Evolutionary conservation across 352 stramenopile species (phyloP).

Genomic region (Globisporangium orthogonon): DNA sequence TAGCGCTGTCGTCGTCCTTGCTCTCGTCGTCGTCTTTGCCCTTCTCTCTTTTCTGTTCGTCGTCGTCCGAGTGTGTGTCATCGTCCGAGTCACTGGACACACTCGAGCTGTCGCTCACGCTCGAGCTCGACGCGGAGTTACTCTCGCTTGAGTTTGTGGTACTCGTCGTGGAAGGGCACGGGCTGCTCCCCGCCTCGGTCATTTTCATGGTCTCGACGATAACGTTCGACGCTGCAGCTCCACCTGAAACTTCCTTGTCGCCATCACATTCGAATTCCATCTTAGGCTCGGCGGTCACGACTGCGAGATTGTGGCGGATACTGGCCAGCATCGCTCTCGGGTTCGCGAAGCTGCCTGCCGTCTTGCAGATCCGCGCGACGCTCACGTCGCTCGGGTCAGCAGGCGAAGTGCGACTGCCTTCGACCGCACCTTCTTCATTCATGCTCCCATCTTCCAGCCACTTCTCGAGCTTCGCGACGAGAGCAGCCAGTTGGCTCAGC

Average conservation of each 20-base stretch:
- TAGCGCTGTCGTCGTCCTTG: slow-evolving; percentile 15
- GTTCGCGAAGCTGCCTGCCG: slow-evolving; percentile 1
- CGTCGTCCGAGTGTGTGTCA: slow-evolving; percentile 1
- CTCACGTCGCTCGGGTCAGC: slow-evolving; percentile 13
- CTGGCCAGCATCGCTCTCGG: slow-evolving; percentile 10
- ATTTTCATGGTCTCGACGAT: slow-evolving; percentile 3
- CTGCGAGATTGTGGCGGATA: not conserved
- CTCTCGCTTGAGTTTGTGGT: slow-evolving; percentile 25
- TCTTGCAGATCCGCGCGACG: slow-evolving; percentile 14
- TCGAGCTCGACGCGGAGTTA: slow-evolving; percentile 17
- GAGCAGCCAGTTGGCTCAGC: slow-evolving; percentile 9
- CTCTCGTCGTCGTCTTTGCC: slow-evolving; percentile 8
- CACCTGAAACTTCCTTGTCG: not conserved
- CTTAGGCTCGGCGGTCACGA: not conserved
- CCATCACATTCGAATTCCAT: not conserved
- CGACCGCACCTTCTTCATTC: not conserved
- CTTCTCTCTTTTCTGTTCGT: slow-evolving; percentile 5
- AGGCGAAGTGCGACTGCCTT: not conserved
- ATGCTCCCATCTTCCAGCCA: slow-evolving; percentile 9
- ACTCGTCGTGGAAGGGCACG: slow-evolving; percentile 27
- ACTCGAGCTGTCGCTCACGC: slow-evolving; percentile 13
- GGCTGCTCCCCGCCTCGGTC: slow-evolving; percentile 28
- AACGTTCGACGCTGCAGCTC: slow-evolving; percentile 5
- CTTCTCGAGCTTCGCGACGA: slow-evolving; percentile 16
- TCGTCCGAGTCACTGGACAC: slow-evolving; percentile 20